Conservation (phyloP, 345 rosid genomes). For the Luvunga scandens region DNA sequence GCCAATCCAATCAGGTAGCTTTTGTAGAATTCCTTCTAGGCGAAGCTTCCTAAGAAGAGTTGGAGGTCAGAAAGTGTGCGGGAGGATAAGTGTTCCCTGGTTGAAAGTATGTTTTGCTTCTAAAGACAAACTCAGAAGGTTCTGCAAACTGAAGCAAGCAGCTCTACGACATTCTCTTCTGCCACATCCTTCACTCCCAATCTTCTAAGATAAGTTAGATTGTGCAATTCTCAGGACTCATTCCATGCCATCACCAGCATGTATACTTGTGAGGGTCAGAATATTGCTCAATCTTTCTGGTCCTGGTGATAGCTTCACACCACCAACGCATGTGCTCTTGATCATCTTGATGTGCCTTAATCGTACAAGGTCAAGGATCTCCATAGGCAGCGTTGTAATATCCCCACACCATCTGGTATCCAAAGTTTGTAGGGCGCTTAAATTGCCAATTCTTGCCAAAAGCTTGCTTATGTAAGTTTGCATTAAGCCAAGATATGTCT, state of each 20-base stretch:
- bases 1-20: constrained; percentile 33
- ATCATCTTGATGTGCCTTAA: constrained; percentile 36
- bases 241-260: constrained; percentile 28
- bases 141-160: constrained; percentile 29
- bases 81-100: constrained; percentile 16
- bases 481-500: constrained; percentile 39
- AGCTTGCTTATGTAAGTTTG: constrained; percentile 26
- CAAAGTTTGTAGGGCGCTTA: constrained; percentile 27
- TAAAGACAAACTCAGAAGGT: constrained; percentile 32
- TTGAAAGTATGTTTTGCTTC: constrained; percentile 15
- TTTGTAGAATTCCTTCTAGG: constrained; percentile 29
- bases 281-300: constrained; percentile 28
- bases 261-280: constrained; percentile 35
- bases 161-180: constrained; percentile 25
- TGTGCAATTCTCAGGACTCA: constrained; percentile 14
- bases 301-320: constrained; percentile 30
- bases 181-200: constrained; percentile 35
- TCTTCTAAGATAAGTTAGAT: constrained; percentile 30
- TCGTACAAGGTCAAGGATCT: constrained; percentile 22
- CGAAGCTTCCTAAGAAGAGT: constrained; percentile 31
- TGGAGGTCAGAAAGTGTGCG: constrained; percentile 36
- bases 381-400: constrained; percentile 14
- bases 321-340: constrained; percentile 19
- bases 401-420: constrained; percentile 36
- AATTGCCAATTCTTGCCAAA: constrained; percentile 23